phyloP scores from a whole-genome alignment of 2,329 filamentous ascomycete genomes.

The Emericellopsis atlantica region DNA sequence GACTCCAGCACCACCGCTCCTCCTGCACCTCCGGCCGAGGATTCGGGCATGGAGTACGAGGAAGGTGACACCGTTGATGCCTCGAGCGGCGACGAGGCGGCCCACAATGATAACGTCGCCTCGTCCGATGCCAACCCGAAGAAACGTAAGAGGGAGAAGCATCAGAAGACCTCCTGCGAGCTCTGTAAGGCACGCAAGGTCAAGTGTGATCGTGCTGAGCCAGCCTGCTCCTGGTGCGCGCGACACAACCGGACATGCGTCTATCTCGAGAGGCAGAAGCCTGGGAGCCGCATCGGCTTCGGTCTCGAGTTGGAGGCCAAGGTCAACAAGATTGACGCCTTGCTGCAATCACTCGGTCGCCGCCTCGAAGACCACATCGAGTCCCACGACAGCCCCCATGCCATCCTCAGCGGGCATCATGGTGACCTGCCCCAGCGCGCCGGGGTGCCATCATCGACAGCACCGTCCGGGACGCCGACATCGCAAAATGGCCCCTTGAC shows the following conservation, averaged over 20 bases:
- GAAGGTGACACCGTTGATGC: constrained; percentile 7
- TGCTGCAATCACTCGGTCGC: constrained; percentile 26
- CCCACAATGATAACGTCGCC: constrained; percentile 8
- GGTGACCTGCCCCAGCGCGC: constrained; percentile 1
- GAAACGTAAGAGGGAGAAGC: constrained; percentile 25
- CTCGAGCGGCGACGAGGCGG: constrained; percentile 17
- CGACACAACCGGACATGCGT: constrained; percentile 55
- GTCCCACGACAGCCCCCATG: constrained; percentile 13
- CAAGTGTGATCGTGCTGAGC: constrained; percentile 39
- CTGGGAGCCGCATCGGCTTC: constrained; percentile 50
- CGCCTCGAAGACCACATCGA: constrained; percentile 27
- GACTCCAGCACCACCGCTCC: no score
- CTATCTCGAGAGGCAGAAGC: constrained; percentile 60
- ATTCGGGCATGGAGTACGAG: constrained; percentile 20
- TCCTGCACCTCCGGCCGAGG: constrained; percentile 16
- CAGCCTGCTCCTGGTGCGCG: constrained; percentile 58
- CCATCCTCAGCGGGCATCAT: no score
- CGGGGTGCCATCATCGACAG: neutral
- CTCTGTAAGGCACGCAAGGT: constrained; percentile 31
- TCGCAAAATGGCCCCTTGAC: constrained; percentile 1
- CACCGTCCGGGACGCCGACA: constrained; percentile 4
- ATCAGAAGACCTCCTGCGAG: constrained; percentile 31
- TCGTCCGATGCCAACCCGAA: constrained; percentile 11
- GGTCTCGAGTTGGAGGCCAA: constrained; percentile 46
- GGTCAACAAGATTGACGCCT: constrained; percentile 37